Base-by-base conservation (phyloP, 192 early-diverging fungal genomes). In the Entophlyctis luteolus region DNA sequence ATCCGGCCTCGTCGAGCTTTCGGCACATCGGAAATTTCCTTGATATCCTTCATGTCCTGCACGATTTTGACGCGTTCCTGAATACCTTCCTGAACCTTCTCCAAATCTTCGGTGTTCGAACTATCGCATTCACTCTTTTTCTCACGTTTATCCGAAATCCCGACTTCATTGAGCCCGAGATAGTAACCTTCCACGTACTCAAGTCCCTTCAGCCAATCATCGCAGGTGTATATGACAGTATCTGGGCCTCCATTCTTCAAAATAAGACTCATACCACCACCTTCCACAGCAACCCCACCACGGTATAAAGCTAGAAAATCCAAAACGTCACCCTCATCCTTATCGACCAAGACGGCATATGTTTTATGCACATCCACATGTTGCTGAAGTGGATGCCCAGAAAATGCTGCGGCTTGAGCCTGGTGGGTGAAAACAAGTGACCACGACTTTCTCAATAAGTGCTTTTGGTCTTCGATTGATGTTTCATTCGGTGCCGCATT, bases 101-200 rank as follows among this genome's bases (percentile, higher is more conserved):
- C 47, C 6, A 32, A 29, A 63, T 18, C 10, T 31, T 34, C 29
- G 5, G 27, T 33, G 27, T 16, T 48, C 3, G 1, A 22, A 22
- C 10, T 18, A 63, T 4, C 37, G n/a, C n/a, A 12, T 42, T 32
- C 55, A 33, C 23, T 31, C 22, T 56, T 56, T 29, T 56, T 25
- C 8, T 34, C 28, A 8, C 33, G n/a, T 34, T 60, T 34, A 23
- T 60, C 27, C 6, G 8, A 25, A 25, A 45, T 60, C 38, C 27
- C 27, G 14, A 5, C 58, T 6, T 16, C 62, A 48, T 63, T 29
- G 18, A 66, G 35, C 14, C 63, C 63, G 14, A 10, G 22, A 53
- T 73, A 73, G 50, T 58, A 67, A 18, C 62, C 53, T 31, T 70
- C 59, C 10, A 75, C 46, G 48, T 71, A 75, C 53, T 71, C 73